Evolutionary conservation across 352 stramenopile species (phyloP).

Genomic region (Phytophthora niederhauseri): DNA sequence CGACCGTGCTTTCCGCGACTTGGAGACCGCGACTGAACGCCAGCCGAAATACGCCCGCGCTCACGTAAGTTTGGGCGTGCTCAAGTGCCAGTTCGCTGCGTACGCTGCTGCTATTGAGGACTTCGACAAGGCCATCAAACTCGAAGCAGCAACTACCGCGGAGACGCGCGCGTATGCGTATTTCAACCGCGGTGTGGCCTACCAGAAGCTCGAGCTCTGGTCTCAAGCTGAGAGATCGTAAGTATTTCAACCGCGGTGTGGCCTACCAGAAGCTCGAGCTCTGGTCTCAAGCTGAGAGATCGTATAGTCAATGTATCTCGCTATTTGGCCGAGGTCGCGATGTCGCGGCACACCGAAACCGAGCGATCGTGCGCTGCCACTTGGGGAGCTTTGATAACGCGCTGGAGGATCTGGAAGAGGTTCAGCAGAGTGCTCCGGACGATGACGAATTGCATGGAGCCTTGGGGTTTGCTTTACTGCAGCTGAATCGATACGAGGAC

Average conservation of each 20-base stretch:
- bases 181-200: conserved; percentile 77
- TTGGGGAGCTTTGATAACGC: conserved; percentile 58
- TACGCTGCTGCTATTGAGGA: conserved; percentile 70
- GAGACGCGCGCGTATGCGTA: conserved; percentile 31
- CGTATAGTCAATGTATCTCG: conserved; percentile 61
- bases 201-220: conserved; percentile 74
- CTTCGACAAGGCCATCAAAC: conserved; percentile 70
- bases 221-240: conserved; percentile 73
- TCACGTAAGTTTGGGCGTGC: conserved; percentile 65
- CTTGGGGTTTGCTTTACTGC: conserved; percentile 67
- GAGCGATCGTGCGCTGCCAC: conserved; percentile 67
- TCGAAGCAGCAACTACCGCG: conserved; percentile 39
- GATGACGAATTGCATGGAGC: conserved; percentile 74
- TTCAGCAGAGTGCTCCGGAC: conserved; percentile 66
- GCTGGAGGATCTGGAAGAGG: conserved; percentile 67
- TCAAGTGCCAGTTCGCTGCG: conserved; percentile 78
- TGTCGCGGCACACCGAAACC: conserved; percentile 67
- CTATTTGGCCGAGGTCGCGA: conserved; percentile 45
- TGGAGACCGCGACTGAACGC: conserved; percentile 53
- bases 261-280: conserved; percentile 73
- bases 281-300: conserved; percentile 67
- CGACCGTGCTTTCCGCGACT: conserved; percentile 64
- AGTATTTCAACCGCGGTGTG: conserved; percentile 73
- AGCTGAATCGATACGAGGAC: conserved; percentile 72
- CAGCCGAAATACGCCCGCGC: conserved; percentile 59